phyloP scores from a whole-genome alignment of 2,329 filamentous ascomycete genomes.

The Aspergillus oerlinghausenensis region DNA sequence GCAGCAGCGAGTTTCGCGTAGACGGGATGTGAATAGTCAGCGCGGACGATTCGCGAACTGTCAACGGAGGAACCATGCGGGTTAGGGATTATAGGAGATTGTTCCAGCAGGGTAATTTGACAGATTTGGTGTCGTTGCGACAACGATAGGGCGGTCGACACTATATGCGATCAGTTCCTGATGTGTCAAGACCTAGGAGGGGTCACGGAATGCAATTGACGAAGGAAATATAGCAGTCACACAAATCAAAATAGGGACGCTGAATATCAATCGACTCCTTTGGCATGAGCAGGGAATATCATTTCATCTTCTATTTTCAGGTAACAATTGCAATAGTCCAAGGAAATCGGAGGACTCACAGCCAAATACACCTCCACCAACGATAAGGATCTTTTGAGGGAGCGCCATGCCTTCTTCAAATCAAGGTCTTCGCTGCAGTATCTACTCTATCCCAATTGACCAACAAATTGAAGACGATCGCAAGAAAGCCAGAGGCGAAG shows the following conservation, averaged over 20 bases:
- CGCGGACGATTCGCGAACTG: conserved; percentile 57
- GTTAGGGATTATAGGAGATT: conserved; percentile 52
- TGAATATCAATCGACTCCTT: background rate
- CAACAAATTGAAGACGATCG: background rate
- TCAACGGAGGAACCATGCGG: conserved; percentile 58
- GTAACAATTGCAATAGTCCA: background rate
- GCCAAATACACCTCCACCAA: conserved; percentile 42
- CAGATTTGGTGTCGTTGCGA: conserved; percentile 52
- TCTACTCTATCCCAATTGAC: background rate
- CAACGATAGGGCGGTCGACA: conserved; percentile 67
- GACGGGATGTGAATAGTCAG: conserved; percentile 75
- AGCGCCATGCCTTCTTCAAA: conserved; percentile 21
- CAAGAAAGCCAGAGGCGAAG: background rate
- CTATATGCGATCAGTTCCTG: conserved; percentile 18
- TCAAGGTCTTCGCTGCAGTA: background rate
- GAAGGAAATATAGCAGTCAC: background rate
- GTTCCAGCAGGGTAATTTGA: conserved; percentile 55
- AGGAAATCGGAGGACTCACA: conserved; percentile 26
- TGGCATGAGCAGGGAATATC: background rate
- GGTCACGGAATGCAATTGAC: background rate
- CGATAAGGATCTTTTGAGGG: conserved; percentile 37
- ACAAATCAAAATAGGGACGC: background rate
- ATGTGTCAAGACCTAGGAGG: background rate
- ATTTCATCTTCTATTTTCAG: background rate
- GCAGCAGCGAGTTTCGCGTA: conserved; percentile 70